Percentiles rank a stretch among this genome's conserved stretches.
These are phyloP conservation scores for Taxawa tesnikishii DNA, from an alignment of 2,329 filamentous ascomycete species.

Conservation along the genomic window DNA sequence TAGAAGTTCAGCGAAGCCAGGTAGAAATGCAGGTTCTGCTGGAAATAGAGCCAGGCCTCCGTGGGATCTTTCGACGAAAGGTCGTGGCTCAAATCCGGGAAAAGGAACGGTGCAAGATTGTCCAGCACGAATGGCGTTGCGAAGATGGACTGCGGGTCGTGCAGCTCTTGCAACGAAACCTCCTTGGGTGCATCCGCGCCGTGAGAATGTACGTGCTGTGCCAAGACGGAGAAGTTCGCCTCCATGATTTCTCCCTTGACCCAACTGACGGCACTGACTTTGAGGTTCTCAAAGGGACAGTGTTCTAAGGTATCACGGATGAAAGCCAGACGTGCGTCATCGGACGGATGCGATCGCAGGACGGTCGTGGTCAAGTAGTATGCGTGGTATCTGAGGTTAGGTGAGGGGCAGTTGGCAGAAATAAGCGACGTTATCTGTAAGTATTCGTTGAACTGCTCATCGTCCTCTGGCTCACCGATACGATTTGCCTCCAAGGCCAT, in stretches of 20 bases:
- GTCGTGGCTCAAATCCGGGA: slow-evolving; percentile 33
- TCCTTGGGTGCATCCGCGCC: slow-evolving; percentile 6
- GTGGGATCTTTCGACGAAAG: slow-evolving; percentile 25
- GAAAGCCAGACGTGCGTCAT: slow-evolving; percentile 38
- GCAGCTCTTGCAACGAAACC: slow-evolving; percentile 2
- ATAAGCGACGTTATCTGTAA: slow-evolving; percentile 36
- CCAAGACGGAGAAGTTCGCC: slow-evolving; percentile 21
- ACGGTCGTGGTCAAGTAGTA: slow-evolving; percentile 37
- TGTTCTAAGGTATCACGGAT: slow-evolving; percentile 44
- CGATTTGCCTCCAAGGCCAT: slow-evolving; percentile 33
- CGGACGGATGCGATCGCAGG: slow-evolving; percentile 41
- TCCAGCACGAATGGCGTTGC: slow-evolving; percentile 33
- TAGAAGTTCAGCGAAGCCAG: slow-evolving; percentile 47
- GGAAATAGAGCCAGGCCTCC: slow-evolving; percentile 32
- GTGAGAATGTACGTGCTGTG: background rate
- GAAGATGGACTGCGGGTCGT: slow-evolving; percentile 23
- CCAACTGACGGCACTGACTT: slow-evolving; percentile 47
- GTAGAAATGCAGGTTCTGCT: slow-evolving; percentile 40
- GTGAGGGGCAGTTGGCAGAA: slow-evolving; percentile 35
- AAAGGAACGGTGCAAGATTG: slow-evolving; percentile 39
- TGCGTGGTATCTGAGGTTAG: slow-evolving; percentile 34
- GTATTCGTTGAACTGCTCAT: slow-evolving; percentile 41
- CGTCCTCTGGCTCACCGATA: slow-evolving; percentile 32
- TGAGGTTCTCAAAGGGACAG: slow-evolving; percentile 40
- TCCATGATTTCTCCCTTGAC: slow-evolving; percentile 47